Conservation (phyloP, 1,284 basidiomycete species). For the Peniophora sp. region DNA sequence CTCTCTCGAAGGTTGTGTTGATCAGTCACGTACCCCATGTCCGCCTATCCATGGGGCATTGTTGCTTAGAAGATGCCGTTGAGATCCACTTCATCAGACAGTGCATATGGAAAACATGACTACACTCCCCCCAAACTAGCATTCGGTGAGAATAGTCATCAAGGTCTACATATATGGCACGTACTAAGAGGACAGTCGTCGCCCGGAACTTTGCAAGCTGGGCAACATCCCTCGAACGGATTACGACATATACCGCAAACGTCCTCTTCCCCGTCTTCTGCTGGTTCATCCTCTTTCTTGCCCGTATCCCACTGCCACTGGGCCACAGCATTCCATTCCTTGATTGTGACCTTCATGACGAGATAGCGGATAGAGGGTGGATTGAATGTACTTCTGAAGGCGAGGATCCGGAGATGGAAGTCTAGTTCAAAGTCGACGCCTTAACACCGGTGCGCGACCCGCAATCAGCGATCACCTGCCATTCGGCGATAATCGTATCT, state of each 20-base stretch:
- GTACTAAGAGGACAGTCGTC: constrained; percentile 92
- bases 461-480: no score
- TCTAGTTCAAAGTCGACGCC: no score
- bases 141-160: not conserved
- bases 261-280: constrained; percentile 46
- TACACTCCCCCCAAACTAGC: constrained; percentile 92
- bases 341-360: constrained; percentile 74
- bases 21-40: constrained; percentile 72
- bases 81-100: constrained; percentile 92
- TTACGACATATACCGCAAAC: constrained; percentile 93
- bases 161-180: constrained; percentile 19
- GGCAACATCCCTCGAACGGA: constrained; percentile 88
- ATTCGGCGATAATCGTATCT: no score
- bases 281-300: constrained; percentile 22
- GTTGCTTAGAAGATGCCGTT: constrained; percentile 78
- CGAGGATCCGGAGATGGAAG: no score
- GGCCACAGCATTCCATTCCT: constrained; percentile 79
- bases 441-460: no score
- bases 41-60: constrained; percentile 91
- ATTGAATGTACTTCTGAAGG: no score
- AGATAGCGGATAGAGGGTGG: no score
- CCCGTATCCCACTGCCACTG: constrained; percentile 83
- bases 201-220: constrained; percentile 90
- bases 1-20: not conserved
- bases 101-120: constrained; percentile 93